Evolutionary conservation across 1,284 basidiomycete genomes (phyloP), one percentile per base, ranked within the genome.

Genomic region (Cutaneotrichosporon cyanovorans): DNA sequence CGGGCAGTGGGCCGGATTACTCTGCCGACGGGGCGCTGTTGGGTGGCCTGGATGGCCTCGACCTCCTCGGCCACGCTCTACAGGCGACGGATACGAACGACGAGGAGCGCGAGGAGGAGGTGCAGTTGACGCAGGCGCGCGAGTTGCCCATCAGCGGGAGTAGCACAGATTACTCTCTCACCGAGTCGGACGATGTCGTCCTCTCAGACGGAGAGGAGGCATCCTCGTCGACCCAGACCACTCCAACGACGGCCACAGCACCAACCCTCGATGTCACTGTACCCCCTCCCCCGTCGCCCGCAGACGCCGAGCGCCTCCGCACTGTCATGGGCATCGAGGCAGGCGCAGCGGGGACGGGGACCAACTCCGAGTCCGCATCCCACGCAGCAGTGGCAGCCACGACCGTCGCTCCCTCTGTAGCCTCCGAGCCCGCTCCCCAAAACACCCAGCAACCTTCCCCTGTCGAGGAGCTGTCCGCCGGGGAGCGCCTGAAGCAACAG

Each of bases 31-130:
- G 89, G 18, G 80, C 84, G 21, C 68, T 95, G 32, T 80, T 83
- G 57, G 88, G 87, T 25, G 89, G 89, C 3, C 71, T 92, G 1
- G 75, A 82, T 10, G 81, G 83, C 14, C 74, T 93, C 44, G 87
- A 91, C 65, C 82, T 84, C 45, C 74, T 95, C 4, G 85, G 88
- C 0, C 80, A 81, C 38, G 85, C 90, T 6, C 84, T 91, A 22
- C 76, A 78, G 19, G 79, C 62, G 9, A 68, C 68, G 25, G 65
- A 66, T 11, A 48, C 54, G 5, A 59, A 61, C 7, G 61, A 77
- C 4, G 77, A 77, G 19, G 78, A 80, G 3, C 72, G 68, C 2
- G 78, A 80, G 65, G 78, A 80, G 31, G 77, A 79, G 36, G 76
- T 74, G 45, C 80, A 82, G 50, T 79, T 72, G 18, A 66, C 63